Percentiles rank a stretch among this genome's conserved stretches.
Conservation (phyloP, 495 filamentous ascomycete genomes). For the Aspergillus hancockii region DNA sequence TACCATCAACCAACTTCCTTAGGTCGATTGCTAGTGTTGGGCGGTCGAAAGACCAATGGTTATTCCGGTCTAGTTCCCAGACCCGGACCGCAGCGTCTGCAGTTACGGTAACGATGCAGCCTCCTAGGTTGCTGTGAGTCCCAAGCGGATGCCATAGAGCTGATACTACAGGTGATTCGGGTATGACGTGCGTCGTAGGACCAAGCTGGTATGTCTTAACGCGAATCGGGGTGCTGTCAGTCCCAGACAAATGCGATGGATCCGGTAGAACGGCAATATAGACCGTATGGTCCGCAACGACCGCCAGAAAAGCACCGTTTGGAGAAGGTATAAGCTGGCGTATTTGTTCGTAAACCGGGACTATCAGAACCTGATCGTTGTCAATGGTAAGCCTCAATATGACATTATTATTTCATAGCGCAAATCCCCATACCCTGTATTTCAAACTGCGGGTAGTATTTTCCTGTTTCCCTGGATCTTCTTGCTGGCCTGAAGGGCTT, state of each 20-base stretch:
- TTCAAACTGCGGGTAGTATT: slow-evolving; percentile 16
- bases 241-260: slow-evolving; percentile 65
- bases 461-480: slow-evolving; percentile 8
- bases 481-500: slow-evolving; percentile 27
- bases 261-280: slow-evolving; percentile 80
- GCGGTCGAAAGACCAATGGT: slow-evolving; percentile 80
- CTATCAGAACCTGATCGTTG: slow-evolving; percentile 61
- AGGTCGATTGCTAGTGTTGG: slow-evolving; percentile 82
- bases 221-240: slow-evolving; percentile 64
- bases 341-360: slow-evolving; percentile 72
- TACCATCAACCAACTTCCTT: slow-evolving; percentile 77
- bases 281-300: slow-evolving; percentile 80
- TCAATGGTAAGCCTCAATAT: slow-evolving; percentile 9
- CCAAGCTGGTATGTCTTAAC: slow-evolving; percentile 83
- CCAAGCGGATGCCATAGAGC: slow-evolving; percentile 88
- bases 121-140: slow-evolving; percentile 55
- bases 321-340: slow-evolving; percentile 81
- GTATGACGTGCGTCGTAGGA: slow-evolving; percentile 83
- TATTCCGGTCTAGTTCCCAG: slow-evolving; percentile 79
- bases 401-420: background rate
- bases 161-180: slow-evolving; percentile 72
- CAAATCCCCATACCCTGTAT: slow-evolving; percentile 35
- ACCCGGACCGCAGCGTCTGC: slow-evolving; percentile 80
- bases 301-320: slow-evolving; percentile 73
- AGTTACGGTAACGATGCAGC: slow-evolving; percentile 78